Percentiles rank a stretch among this genome's conserved stretches.
phyloP scores from a whole-genome alignment of 805 yeast species.

The Maudiozyma turicensis region DNA sequence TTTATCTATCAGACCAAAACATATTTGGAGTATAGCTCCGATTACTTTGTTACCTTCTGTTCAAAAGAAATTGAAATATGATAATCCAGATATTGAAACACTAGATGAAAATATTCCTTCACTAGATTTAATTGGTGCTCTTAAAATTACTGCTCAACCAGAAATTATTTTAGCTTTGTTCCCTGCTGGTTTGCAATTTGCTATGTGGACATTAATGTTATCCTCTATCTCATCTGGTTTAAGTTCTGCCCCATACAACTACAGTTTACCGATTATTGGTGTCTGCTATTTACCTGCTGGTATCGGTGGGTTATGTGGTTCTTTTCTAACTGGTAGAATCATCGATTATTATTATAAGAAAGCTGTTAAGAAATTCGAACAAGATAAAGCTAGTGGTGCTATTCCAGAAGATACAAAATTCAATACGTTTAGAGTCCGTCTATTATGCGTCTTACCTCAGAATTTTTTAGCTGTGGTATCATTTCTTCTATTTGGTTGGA shows the following conservation, averaged over 20 bases:
- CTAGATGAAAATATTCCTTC: slow-evolving; percentile 17
- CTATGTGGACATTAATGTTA: slow-evolving; percentile 60
- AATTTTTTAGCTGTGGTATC: slow-evolving; percentile 33
- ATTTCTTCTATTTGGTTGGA: slow-evolving; percentile 62
- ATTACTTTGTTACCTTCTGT: slow-evolving; percentile 25
- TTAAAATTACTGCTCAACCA: slow-evolving; percentile 35
- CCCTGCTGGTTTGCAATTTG: slow-evolving; percentile 53
- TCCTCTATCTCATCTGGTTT: slow-evolving; percentile 54
- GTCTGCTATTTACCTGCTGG: slow-evolving; percentile 69
- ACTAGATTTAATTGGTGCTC: slow-evolving; percentile 31
- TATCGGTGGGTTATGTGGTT: slow-evolving; percentile 52
- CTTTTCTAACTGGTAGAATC: slow-evolving; percentile 46
- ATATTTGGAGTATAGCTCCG: slow-evolving; percentile 36
- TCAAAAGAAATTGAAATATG: slow-evolving; percentile 17
- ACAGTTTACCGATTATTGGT: slow-evolving; percentile 50
- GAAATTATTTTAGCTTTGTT: slow-evolving; percentile 43
- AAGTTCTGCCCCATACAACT: slow-evolving; percentile 37
- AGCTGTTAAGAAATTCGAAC: slow-evolving; percentile 19
- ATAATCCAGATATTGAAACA: slow-evolving; percentile 25
- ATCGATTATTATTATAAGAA: slow-evolving; percentile 42
- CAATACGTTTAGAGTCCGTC: slow-evolving; percentile 45
- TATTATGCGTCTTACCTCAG: slow-evolving; percentile 39
- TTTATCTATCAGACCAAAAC: slow-evolving; percentile 48
- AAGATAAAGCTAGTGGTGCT: slow-evolving; percentile 16
- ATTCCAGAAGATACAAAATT: slow-evolving; percentile 30